Evolutionary conservation across 208 protist genomes (phyloP).

Genomic region (Acanthamoeba quina): DNA sequence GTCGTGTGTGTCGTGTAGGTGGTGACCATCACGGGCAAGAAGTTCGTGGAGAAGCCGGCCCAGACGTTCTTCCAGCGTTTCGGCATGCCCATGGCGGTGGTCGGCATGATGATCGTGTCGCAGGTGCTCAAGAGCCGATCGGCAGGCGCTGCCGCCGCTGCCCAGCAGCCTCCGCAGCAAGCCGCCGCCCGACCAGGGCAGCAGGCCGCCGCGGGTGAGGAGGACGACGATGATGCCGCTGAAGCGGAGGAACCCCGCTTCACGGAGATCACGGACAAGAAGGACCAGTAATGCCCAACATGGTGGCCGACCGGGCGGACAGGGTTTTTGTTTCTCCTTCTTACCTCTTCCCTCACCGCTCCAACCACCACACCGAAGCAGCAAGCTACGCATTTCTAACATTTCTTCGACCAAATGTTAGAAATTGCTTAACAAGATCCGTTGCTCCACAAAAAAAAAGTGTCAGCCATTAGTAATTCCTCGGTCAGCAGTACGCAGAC

Average conservation of each 20-base stretch:
- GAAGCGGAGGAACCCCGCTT: neutral
- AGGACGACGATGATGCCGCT: neutral
- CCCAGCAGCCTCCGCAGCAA: neutral
- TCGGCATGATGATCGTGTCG: slow-evolving; percentile 8
- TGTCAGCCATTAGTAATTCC: neutral
- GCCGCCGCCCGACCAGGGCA: neutral
- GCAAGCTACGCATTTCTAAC: too few species aligned
- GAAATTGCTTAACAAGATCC: neutral
- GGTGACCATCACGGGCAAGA: slow-evolving; percentile 8
- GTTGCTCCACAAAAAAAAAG: neutral
- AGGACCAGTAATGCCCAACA: neutral
- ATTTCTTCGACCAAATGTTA: too few species aligned
- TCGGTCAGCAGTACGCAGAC: neutral
- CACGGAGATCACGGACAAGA: slow-evolving; percentile 9
- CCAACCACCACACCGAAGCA: too few species aligned
- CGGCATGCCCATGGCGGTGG: slow-evolving; percentile 35
- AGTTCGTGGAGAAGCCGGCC: slow-evolving; percentile 42
- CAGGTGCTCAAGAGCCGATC: neutral
- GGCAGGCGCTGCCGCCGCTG: too few species aligned
- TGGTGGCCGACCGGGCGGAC: too few species aligned
- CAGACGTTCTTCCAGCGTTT: neutral
- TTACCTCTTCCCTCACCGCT: too few species aligned
- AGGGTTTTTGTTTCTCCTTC: too few species aligned
- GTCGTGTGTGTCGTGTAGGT: neutral
- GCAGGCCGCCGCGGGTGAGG: neutral